These are phyloP conservation scores for Termitomyces sp. DNA, from an alignment of 768 basidiomycete species.

Conservation along the genomic window DNA sequence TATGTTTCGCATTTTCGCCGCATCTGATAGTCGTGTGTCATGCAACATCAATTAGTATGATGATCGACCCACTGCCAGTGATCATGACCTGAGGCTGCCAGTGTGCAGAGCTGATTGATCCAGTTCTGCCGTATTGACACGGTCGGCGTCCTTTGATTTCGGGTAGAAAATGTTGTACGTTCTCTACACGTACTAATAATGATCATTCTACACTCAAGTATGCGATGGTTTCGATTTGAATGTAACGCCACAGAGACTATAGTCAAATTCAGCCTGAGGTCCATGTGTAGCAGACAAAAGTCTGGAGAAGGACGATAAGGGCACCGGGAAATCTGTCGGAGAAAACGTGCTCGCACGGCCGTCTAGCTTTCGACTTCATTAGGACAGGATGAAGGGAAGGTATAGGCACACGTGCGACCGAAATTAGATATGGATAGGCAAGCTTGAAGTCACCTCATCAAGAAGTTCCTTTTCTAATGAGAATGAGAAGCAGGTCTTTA, in stretches of 20 bases:
- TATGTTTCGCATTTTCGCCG: not conserved
- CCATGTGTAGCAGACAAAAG: not conserved
- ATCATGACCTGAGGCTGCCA: no score
- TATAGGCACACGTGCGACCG: not conserved
- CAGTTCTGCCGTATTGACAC: not conserved
- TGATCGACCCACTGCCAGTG: no score
- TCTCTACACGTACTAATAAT: not conserved
- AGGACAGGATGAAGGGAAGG: not conserved
- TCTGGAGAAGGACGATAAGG: not conserved
- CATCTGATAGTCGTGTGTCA: not conserved
- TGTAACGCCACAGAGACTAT: slow-evolving; percentile 1
- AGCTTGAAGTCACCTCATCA: no score
- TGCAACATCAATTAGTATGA: not conserved
- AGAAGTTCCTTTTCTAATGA: no score
- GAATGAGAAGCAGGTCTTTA: not conserved
- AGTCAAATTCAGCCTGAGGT: no score
- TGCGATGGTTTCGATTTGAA: not conserved
- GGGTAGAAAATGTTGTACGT: not conserved
- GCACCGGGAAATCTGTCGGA: not conserved
- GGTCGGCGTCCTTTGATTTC: not conserved
- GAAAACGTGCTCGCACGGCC: not conserved
- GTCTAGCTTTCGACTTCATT: not conserved
- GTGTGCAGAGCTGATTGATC: not conserved
- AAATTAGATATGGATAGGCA: not conserved
- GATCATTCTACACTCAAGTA: not conserved